Base-by-base conservation (phyloP, 345 rosid genomes). In the Pugionium cornutum region DNA sequence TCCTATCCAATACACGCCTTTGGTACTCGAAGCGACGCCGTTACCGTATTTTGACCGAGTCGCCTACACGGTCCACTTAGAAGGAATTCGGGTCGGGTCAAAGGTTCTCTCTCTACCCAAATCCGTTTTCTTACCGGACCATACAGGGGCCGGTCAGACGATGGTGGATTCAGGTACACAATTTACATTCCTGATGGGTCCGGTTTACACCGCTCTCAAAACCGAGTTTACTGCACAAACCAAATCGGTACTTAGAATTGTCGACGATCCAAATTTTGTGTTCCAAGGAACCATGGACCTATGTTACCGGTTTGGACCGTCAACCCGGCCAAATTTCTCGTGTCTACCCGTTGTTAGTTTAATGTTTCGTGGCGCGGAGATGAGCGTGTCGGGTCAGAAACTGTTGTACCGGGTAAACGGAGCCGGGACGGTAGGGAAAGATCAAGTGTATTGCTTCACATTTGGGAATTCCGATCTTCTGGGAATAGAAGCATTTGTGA, bases 71-170 rank as follows among this genome's bases (percentile, higher is more conserved):
- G 79, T 88, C 7, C 92, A 84, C 28, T 69, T 80, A 2, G 89
- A 88, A 47, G 92, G 92, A 1, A 86, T 88, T 0, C 83, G 73
- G 70, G 92, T 88, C 1, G 83, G 82, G 1, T 42, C 54, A 4
- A 83, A 65, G 45, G 0, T 83, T 26, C 54, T 88, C 33, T 7
- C 78, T 4, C 46, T 88, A 8, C 89, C 92, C 0, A 83, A 69
- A 78, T 81, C 91, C 0, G 75, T 44, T 9, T 80, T 80, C 26
- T 73, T 66, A 67, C 92, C 88, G 44, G 96, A 88, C 54, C 92
- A 88, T 53, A 88, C 96, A 30, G 96, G 92, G 18, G 96, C 96
- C 1, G 96, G 96, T 49, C 96, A 88, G 69, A 88, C 96, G 0
- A 88, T 82, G 85, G 82, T 88, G 0, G 96, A 88, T 69, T 86